Conservation (phyloP, 139 green algal genomes). For the Trebouxia sp. region DNA sequence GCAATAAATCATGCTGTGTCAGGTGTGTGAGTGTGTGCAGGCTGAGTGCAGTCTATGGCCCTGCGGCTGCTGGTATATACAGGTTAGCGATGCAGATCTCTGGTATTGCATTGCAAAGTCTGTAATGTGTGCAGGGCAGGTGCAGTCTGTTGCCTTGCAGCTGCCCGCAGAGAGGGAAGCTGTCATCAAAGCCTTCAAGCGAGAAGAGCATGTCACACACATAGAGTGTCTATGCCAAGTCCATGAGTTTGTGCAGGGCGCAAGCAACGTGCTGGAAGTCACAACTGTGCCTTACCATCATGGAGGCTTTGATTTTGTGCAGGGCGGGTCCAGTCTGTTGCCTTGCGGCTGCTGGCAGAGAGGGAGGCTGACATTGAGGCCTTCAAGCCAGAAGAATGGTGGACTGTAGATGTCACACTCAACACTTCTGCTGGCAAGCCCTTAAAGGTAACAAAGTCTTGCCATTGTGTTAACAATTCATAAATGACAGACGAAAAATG, state of each 20-base stretch:
- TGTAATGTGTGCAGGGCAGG: not conserved
- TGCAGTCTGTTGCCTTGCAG: slow-evolving; percentile 1
- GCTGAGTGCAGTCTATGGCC: not conserved
- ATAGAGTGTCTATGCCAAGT: too few species aligned
- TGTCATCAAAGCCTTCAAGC: slow-evolving; percentile 67
- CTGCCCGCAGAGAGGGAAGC: slow-evolving; percentile 44
- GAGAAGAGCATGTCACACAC: slow-evolving; percentile 41
- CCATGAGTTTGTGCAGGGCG: too few species aligned
- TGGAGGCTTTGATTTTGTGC: too few species aligned
- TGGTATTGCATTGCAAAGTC: too few species aligned
- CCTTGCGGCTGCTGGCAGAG: not conserved
- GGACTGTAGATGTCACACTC: slow-evolving; percentile 47
- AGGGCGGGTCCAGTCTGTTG: too few species aligned
- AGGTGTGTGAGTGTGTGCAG: not conserved
- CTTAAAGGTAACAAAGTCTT: slow-evolving; percentile 11
- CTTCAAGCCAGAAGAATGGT: slow-evolving; percentile 73
- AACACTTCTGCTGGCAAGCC: not conserved
- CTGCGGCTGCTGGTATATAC: too few species aligned
- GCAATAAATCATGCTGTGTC: too few species aligned
- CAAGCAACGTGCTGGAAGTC: too few species aligned
- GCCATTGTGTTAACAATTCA: too few species aligned
- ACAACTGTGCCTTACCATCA: too few species aligned
- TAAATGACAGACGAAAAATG: too few species aligned
- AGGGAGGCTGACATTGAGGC: slow-evolving; percentile 65
- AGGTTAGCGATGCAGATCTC: too few species aligned